Conservation (phyloP, 768 basidiomycete species). For the Suillus ampliporus region DNA sequence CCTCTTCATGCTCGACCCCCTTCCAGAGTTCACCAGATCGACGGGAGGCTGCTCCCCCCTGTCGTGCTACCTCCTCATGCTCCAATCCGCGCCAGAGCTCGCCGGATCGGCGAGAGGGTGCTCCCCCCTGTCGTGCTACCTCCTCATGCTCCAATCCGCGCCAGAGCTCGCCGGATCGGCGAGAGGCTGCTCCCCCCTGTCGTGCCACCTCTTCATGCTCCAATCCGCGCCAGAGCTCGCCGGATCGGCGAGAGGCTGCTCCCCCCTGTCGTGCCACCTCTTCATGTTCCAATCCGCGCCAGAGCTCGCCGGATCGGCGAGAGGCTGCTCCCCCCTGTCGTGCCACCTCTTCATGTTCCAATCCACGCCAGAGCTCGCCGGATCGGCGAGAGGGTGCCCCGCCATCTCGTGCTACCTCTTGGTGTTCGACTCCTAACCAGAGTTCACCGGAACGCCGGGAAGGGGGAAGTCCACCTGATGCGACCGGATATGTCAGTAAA, state of each 20-base stretch:
- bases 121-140: too few relatives aligned
- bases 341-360: background rate
- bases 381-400: background rate
- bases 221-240: slow-evolving; percentile 3
- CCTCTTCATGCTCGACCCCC: background rate
- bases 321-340: background rate
- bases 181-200: background rate
- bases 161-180: too few relatives aligned
- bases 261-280: background rate
- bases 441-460: background rate
- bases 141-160: too few relatives aligned
- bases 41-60: background rate
- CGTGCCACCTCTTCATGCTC: background rate
- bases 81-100: background rate
- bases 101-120: background rate
- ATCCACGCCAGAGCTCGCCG: background rate
- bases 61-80: background rate
- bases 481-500: background rate
- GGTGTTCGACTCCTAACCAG: background rate
- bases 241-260: background rate
- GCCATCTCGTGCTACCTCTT: background rate
- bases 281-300: background rate
- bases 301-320: background rate
- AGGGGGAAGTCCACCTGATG: background rate
- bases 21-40: background rate